Base-by-base conservation (phyloP, 768 basidiomycete species). In the Phlebiopsis gigantea region DNA sequence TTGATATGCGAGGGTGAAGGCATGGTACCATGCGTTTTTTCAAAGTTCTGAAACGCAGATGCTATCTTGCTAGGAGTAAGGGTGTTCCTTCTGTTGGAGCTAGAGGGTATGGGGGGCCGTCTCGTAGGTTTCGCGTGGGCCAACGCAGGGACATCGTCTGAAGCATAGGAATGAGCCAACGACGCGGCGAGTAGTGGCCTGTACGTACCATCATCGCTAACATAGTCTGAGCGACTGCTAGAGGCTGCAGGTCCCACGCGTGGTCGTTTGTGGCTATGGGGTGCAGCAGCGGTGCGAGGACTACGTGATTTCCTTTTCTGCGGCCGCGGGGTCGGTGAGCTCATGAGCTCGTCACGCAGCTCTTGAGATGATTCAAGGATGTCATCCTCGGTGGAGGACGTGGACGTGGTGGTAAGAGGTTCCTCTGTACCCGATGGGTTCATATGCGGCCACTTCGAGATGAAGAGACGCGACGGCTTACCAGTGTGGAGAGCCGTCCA, bases 361-460 rank as follows among this genome's bases (percentile, higher is more conserved):
- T 58, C 57, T 28, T 59, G 58, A 8, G 58, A 55, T 14, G 52
- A 54, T 42, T 39, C 46, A 7, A 46, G 39, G 7, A 49, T 42
- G 9, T 54, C 53, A 29, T 53, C 52, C 41, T 59, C 53, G 10
- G 58, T 55, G n/a, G 52, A 43, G 12, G 51, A 12, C 7, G 42
- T 26, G 24, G 46, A 42, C 12, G 53, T 22, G 24, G 48, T 12
- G 17, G 34, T 10, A 39, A 17, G 17, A 3, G 34, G 17, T 39
- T 17, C 34, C 12, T 39, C 34, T 39, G 34, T 39, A 39, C 12
- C 12, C 34, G 34, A 10, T 10, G 17, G 34, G 34, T 39, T 17
- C 12, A 10, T 3, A 39, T 39, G 34, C 12, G 34, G 8, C 34
- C 34, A 39, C 12, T n/a, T 39, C 34, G 2, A 39, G 8, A 17